A percentile compares a stretch with the other conserved stretches of the same genome.
Conservation (phyloP, 2,329 filamentous ascomycete genomes). For the Fusarium sp. region DNA sequence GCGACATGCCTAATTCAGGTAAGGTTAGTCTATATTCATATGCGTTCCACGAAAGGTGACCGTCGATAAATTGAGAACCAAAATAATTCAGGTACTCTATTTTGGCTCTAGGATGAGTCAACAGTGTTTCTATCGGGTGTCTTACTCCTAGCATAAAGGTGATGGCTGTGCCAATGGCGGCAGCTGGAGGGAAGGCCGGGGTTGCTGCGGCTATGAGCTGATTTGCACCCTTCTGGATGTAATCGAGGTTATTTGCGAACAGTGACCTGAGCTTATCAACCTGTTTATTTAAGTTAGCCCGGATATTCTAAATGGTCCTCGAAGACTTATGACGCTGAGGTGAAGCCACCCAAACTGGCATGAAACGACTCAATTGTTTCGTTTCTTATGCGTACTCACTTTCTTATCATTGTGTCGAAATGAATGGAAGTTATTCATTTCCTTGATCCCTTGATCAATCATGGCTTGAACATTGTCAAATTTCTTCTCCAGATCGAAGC, state of each 20-base stretch:
- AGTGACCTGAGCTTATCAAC: slow-evolving; percentile 48
- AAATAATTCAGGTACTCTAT: too few species aligned
- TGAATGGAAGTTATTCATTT: slow-evolving; percentile 50
- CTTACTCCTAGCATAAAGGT: slow-evolving; percentile 46
- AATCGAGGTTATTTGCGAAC: slow-evolving; percentile 47
- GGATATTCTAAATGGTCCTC: too few species aligned
- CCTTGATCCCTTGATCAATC: slow-evolving; percentile 42
- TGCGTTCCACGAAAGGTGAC: too few species aligned
- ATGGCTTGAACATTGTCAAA: slow-evolving; percentile 45
- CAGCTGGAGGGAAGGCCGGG: slow-evolving; percentile 49
- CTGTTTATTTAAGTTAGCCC: background rate
- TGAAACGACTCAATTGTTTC: too few species aligned
- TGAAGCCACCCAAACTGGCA: background rate
- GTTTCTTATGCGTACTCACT: too few species aligned
- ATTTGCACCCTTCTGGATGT: slow-evolving; percentile 46
- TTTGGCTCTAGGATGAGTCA: too few species aligned
- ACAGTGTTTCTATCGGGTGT: too few species aligned
- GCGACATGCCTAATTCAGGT: slow-evolving; percentile 37
- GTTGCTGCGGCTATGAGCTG: slow-evolving; percentile 48
- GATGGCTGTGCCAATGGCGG: slow-evolving; percentile 50
- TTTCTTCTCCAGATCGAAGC: slow-evolving; percentile 48
- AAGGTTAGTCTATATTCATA: background rate
- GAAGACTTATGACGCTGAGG: too few species aligned
- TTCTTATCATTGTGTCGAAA: slow-evolving; percentile 50
- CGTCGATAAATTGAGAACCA: too few species aligned